Percentiles rank a stretch among this genome's conserved stretches.
These are phyloP conservation scores for Moricandia moricandioides DNA, from an alignment of 345 rosid genomes.

Conservation along the genomic window DNA sequence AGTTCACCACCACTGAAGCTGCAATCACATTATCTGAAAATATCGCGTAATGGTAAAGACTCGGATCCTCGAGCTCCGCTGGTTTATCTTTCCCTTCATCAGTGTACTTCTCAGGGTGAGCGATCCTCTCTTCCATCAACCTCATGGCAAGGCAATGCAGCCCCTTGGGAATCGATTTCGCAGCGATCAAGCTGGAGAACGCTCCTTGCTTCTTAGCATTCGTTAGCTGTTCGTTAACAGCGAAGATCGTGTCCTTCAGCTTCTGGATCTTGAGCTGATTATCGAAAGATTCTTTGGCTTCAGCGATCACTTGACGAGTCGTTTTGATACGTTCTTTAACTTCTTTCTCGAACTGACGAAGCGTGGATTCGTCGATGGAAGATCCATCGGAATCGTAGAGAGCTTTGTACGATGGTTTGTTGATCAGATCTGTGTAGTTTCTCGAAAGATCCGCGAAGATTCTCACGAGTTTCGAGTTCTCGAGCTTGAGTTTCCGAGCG, in stretches of 20 bases:
- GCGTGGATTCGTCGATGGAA: conserved; percentile 60
- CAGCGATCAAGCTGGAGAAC: conserved; percentile 88
- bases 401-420: conserved; percentile 60
- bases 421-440: conserved; percentile 76
- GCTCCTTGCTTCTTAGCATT: conserved; percentile 98
- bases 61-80: conserved; percentile 77
- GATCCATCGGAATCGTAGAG: conserved; percentile 61
- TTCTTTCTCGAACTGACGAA: conserved; percentile 87
- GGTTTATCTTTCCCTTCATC: conserved; percentile 69
- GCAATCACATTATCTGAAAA: conserved; percentile 90
- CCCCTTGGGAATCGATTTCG: conserved; percentile 91
- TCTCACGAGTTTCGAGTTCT: conserved; percentile 83
- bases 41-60: conserved; percentile 34
- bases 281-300: conserved; percentile 94
- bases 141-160: conserved; percentile 93
- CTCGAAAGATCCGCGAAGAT: conserved; percentile 82
- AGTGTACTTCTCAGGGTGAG: conserved; percentile 70
- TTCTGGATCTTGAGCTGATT: conserved; percentile 96
- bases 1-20: conserved; percentile 93
- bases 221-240: conserved; percentile 78
- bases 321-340: conserved; percentile 85
- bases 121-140: conserved; percentile 92
- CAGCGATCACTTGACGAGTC: conserved; percentile 81
- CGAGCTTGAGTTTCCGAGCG: conserved; percentile 92
- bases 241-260: conserved; percentile 85